Base-by-base conservation (phyloP, 257 asterid species). In the Solanum chilense region DNA sequence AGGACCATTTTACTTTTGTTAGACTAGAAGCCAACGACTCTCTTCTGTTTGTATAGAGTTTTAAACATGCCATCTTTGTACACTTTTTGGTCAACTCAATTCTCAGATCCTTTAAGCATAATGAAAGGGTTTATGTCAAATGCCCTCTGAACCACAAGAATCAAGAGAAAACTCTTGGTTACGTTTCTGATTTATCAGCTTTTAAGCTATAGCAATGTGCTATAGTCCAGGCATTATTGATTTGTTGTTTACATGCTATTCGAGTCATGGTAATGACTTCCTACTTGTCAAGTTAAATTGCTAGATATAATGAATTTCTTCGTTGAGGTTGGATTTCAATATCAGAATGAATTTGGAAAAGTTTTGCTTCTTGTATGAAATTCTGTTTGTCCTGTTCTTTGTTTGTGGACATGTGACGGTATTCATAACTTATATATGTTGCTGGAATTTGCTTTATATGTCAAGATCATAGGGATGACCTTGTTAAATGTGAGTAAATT, bases 11-110 rank as follows among this genome's bases (percentile, higher is more conserved):
- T 84, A 37, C 41, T 64, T 84, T 37, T 23, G 42, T 60, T 60
- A 37, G 35, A 33, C 35, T 33, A 33, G 35, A 45, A 25, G 84
- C 41, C 60, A 84, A 58, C 2, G 37, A 25, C 37, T 64, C 86
- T 60, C 62, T 52, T 33, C 76, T 84, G 41, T 84, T 58, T 64
- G 86, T 84, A 84, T 64, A 84, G 86, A 84, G 86, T 39, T 84
- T 64, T 69, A 39, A 84, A 39, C 41, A 60, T 84, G 74, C 6
- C 15, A 49, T 83, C 23, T 41, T 58, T 29, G 52, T 84, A 8
- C 42, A 64, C 60, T 27, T 64, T 78, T 78, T 78, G 84, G 42
- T 44, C 12, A 9, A 78, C 84, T 78, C 66, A 78, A 45, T 27
- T 47, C 42, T 45, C 25, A 45, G 29, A 78, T 45, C 84, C 84